Evolutionary conservation across 441 rosid species (phyloP).

Genomic region (Metrosideros polymorpha): DNA sequence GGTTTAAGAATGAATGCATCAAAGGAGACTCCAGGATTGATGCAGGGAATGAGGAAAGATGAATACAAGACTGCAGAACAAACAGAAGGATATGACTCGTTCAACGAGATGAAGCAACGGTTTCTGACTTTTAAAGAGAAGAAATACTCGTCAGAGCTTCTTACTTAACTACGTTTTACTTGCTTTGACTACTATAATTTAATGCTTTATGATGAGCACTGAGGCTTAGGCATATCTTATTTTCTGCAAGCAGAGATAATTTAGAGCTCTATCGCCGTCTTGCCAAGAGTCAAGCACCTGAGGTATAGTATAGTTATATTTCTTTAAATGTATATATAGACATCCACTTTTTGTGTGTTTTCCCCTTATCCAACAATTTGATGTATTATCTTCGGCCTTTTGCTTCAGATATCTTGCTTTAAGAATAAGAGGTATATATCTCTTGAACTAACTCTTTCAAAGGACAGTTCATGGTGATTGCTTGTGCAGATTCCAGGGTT

Average conservation of each 20-base stretch:
- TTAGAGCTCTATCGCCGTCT: slow-evolving; percentile 56
- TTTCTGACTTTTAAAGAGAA: slow-evolving; percentile 67
- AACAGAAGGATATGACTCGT: slow-evolving; percentile 31
- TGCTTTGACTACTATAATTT: neutral
- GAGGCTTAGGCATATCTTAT: neutral
- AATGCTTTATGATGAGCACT: neutral
- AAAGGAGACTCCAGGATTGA: slow-evolving; percentile 22
- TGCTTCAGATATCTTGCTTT: neutral
- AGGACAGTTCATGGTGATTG: slow-evolving; percentile 84
- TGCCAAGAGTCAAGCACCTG: slow-evolving; percentile 71
- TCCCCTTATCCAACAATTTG: neutral
- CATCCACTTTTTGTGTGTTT: neutral
- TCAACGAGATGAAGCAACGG: slow-evolving; percentile 58
- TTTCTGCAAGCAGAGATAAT: slow-evolving; percentile 44
- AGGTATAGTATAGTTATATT: slow-evolving; percentile 29
- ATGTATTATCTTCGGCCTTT: neutral
- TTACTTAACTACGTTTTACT: slow-evolving; percentile 3
- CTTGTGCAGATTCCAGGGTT: slow-evolving; percentile 97
- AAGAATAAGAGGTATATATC: neutral
- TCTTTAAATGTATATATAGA: neutral
- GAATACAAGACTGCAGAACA: slow-evolving; percentile 16
- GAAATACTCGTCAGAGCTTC: slow-evolving; percentile 54
- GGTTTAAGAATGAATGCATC: slow-evolving; percentile 29
- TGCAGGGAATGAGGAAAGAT: slow-evolving; percentile 25
- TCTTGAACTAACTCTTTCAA: slow-evolving; percentile 24